Evolutionary conservation across 495 filamentous ascomycete genomes (phyloP), one percentile per base, ranked within the genome.

Genomic region (Penicillium bialowiezense): DNA sequence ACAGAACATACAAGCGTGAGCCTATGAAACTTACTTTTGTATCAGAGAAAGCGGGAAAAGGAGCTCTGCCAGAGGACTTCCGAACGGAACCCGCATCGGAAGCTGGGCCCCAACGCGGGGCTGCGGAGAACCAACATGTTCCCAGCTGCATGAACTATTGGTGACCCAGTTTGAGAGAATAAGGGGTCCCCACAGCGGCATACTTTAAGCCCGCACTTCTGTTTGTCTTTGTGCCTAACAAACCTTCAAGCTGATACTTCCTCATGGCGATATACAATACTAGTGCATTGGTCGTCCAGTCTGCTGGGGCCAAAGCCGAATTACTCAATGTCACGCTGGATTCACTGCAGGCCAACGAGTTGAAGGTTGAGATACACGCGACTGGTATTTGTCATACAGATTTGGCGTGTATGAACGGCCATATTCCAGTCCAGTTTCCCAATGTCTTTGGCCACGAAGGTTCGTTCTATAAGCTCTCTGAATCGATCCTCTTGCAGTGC

Each of bases 381-480:
- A 61, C 67, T 1, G 71, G 71, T 5, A 50, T 75, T 33, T 75
- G 71, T 48, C 71, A 75, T 49, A 71, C 71, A 1, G 71, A 72
- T 43, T 46, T 71, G 20, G 45, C 55, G 5, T 55, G 51, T 33
- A 54, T 52, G 45, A 38, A 44, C n/a, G 56, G 54, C 9, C 52
- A 41, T 8, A 19, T 57, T n/a, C 52, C 54, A 1, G 48, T 43
- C 14, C 19, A 41, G 3, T 51, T 51, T 35, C 62, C 62, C 5
- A 46, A 31, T 19, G 51, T 64, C 1, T 38, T 56, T 19, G 58
- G 62, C 3, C 62, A 65, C 29, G 62, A 65, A 60, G 62, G 42
- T 45, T 35, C 23, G 59, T 32, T 10, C 13, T 18, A 20, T 20
- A 31, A n/a, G 5, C 21, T 13, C 33, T 7, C 14, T 2, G 19